These are phyloP conservation scores for Allium fistulosum DNA, from an alignment of 106 monocot species.

Conservation along the genomic window DNA sequence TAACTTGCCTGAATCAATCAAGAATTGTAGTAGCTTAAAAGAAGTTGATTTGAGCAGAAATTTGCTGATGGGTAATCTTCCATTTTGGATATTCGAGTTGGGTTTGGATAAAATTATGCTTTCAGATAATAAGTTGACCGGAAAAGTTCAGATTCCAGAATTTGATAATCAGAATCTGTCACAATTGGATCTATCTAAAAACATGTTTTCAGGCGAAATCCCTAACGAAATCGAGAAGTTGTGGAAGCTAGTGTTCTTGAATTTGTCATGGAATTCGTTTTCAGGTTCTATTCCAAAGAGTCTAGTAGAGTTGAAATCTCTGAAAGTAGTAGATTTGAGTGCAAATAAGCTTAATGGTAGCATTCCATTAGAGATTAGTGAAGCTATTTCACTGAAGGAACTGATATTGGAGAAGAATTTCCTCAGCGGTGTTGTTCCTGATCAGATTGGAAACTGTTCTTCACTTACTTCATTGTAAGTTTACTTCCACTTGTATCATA, in stretches of 20 bases:
- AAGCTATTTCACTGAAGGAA: conserved; percentile 26
- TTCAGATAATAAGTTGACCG: conserved; percentile 58
- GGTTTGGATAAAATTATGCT: conserved; percentile 43
- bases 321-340: conserved; percentile 61
- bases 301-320: conserved; percentile 32
- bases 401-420: conserved; percentile 35
- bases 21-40: conserved; percentile 26
- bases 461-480: conserved; percentile 76
- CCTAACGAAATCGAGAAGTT: conserved; percentile 40
- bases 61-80: conserved; percentile 53
- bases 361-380: conserved; percentile 59
- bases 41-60: conserved; percentile 64
- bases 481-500: conserved; percentile 2
- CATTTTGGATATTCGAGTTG: conserved; percentile 56
- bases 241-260: conserved; percentile 31
- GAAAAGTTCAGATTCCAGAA: conserved; percentile 29
- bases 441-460: conserved; percentile 48
- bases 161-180: conserved; percentile 9
- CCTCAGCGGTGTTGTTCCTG: conserved; percentile 37
- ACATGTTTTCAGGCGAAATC: conserved; percentile 48
- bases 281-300: conserved; percentile 41
- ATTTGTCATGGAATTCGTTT: conserved; percentile 52
- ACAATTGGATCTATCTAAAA: conserved; percentile 64
- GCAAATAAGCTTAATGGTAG: conserved; percentile 41
- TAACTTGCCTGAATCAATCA: conserved; percentile 66